Base-by-base conservation (phyloP, 1,284 basidiomycete species). In the Serendipita sp. region DNA sequence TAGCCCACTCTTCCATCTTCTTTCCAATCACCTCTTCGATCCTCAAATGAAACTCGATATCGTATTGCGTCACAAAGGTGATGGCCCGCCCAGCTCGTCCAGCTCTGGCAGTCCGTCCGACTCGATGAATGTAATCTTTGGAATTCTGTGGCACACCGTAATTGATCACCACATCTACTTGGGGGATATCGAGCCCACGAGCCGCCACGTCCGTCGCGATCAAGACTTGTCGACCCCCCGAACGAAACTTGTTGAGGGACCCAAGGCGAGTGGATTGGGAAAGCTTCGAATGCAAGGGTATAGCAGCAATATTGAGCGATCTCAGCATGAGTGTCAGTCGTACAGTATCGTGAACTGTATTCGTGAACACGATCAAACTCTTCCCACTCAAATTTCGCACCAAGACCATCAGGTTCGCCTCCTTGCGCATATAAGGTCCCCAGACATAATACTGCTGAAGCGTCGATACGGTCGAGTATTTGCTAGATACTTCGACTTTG, bases 91-190 rank as follows among this genome's bases (percentile, higher is more conserved):
- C 96, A 1, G 91, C 85, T 47, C 96, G 83, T 13, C 96, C 96
- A 0, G 96, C 96, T 72, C 96, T 87, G 2, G 96, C 96, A 35
- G 96, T 99, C 66, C 96, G 85, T 41, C 96, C 96, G 17, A 99
- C 96, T 63, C 96, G 85, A 73, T 99, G 96, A 64, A 99, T 97
- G 73, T 99, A 99, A 74, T 99, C 96, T 77, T 99, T 99, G 32
- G 94, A 98, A 73, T 99, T 92, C 3, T 93, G 92, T 0, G 96
- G 96, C 66, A 98, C 90, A 73, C 99, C 95, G 73, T 92, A 99
- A 75, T 99, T 99, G 75, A 99, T 91, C 61, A 99, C 95, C 44
- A 94, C 78, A 71, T 99, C 96, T 30, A 99, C 96, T 15, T 89
- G 84, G 3, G 95, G 94, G 65, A 99, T 97, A 75, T 99, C 96